Evolutionary conservation across 371 early-diverging fungal species (phyloP).

Genomic region (Rhizopus delemar): DNA sequence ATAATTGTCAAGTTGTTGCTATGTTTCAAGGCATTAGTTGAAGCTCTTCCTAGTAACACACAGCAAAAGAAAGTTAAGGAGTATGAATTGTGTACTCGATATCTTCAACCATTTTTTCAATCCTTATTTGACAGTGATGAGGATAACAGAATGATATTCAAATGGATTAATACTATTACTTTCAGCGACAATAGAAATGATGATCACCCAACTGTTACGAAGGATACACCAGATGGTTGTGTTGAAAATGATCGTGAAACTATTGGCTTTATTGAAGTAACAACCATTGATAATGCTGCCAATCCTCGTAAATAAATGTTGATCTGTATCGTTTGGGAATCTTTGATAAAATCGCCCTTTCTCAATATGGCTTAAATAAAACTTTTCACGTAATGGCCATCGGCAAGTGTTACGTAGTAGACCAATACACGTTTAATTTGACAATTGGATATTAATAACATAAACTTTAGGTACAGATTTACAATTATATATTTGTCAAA

Average conservation of each 20-base stretch:
- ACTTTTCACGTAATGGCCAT: slow-evolving; percentile 19
- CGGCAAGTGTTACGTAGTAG: slow-evolving; percentile 12
- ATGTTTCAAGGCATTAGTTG: slow-evolving; percentile 17
- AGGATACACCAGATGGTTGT: slow-evolving; percentile 18
- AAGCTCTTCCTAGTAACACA: slow-evolving; percentile 9
- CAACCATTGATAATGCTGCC: slow-evolving; percentile 9
- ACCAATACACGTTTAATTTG: slow-evolving; percentile 5
- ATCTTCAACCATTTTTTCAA: slow-evolving; percentile 15
- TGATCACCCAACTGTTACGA: slow-evolving; percentile 7
- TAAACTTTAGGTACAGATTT: slow-evolving; percentile 18
- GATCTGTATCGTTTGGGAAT: slow-evolving; percentile 13
- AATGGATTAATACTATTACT: slow-evolving; percentile 17
- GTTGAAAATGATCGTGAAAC: slow-evolving; percentile 14
- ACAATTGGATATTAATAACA: slow-evolving; percentile 11
- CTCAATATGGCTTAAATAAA: slow-evolving; percentile 8
- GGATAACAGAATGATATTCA: slow-evolving; percentile 11
- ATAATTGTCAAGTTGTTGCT: slow-evolving; percentile 14
- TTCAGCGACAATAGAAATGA: slow-evolving; percentile 8
- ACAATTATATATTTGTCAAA: slow-evolving; percentile 11
- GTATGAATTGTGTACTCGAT: slow-evolving; percentile 12
- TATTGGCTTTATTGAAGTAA: slow-evolving; percentile 17
- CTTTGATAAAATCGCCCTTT: slow-evolving; percentile 16
- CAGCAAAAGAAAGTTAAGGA: slow-evolving; percentile 14
- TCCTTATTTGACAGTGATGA: slow-evolving; percentile 15
- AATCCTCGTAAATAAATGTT: slow-evolving; percentile 15